Base-by-base conservation (phyloP, 805 yeast species). In the Metschnikowia kofuensis region DNA sequence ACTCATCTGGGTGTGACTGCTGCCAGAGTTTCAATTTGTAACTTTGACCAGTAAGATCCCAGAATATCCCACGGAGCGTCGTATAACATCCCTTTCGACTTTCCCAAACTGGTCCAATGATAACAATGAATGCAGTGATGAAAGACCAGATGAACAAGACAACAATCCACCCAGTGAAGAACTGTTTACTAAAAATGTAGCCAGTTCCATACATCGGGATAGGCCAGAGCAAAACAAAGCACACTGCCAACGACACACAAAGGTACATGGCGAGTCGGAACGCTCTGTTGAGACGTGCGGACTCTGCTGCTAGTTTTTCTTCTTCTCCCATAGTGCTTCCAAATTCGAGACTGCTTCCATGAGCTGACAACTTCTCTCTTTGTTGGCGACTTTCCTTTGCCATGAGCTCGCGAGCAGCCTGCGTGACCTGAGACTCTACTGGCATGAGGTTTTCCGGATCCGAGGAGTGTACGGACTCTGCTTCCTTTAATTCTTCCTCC, bases 181-280 rank as follows among this genome's bases (percentile, higher is more conserved):
- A 88, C 47, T 64, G 67, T 65, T 80, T 83, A 44, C 87, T 80
- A 67, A 89, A 89, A 35, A 89, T 74, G 62, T 89, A 89, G 4
- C 78, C 76, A 4, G 85, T 61, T 31, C 96, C 97, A 64, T 85
- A 89, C 94, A 89, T 85, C 55, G 96, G 96, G 90, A 89, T 87
- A 59, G 96, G 96, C 92, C 94, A 89, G 21, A 89, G 60, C 21
- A 90, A 76, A 30, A 89, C 68, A 40, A 89, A 69, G 41, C 84
- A 74, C 7, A 88, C 56, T 7, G 88, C 81, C 55, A 87, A 74
- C 37, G 77, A 68, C 2, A 79, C 66, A 62, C 91, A 85, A 35
- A 87, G 69, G 47, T 68, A 69, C 31, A 79, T 77, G 1, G 91
- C 92, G 37, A 69, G 68, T 57, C 77, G 83, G 39, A 87, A 77